Conservation (phyloP, 345 rosid species). For the Theobroma cacao region DNA sequence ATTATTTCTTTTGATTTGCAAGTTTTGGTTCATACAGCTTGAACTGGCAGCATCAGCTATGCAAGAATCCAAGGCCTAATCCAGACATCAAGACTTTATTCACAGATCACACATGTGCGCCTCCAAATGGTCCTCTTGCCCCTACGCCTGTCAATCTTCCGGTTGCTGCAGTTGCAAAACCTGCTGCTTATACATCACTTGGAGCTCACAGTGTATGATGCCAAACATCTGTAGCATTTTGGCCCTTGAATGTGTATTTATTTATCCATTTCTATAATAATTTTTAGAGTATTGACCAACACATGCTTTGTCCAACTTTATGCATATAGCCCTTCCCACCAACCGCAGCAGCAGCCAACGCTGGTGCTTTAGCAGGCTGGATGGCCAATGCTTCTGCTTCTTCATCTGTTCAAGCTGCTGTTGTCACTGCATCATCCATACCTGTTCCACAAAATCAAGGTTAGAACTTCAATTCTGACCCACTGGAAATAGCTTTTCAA, state of each 20-base stretch:
- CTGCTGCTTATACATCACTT: slow-evolving; percentile 49
- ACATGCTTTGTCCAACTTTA: slow-evolving; percentile 7
- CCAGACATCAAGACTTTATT: slow-evolving; percentile 86
- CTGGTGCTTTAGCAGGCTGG: slow-evolving; percentile 77
- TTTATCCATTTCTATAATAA: background rate
- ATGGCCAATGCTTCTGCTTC: slow-evolving; percentile 79
- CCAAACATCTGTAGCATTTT: background rate
- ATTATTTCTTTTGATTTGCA: background rate
- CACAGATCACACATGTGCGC: slow-evolving; percentile 67
- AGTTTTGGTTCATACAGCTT: slow-evolving; percentile 43
- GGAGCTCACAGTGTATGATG: slow-evolving; percentile 59
- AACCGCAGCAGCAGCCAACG: slow-evolving; percentile 40
- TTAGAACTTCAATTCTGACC: slow-evolving; percentile 21
- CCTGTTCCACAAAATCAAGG: slow-evolving; percentile 82
- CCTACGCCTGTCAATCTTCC: slow-evolving; percentile 60
- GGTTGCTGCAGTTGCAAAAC: slow-evolving; percentile 54
- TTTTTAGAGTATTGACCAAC: background rate
- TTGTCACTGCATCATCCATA: slow-evolving; percentile 72
- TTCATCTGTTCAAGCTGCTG: slow-evolving; percentile 82
- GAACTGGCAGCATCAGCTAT: slow-evolving; percentile 92
- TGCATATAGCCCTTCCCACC: slow-evolving; percentile 58
- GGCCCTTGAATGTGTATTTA: background rate
- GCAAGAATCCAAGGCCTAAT: slow-evolving; percentile 81
- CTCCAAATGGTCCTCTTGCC: slow-evolving; percentile 68
- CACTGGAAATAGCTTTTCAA: background rate